Conservation (phyloP, 2,329 filamentous ascomycete species). For the Fusarium cyanostomum region DNA sequence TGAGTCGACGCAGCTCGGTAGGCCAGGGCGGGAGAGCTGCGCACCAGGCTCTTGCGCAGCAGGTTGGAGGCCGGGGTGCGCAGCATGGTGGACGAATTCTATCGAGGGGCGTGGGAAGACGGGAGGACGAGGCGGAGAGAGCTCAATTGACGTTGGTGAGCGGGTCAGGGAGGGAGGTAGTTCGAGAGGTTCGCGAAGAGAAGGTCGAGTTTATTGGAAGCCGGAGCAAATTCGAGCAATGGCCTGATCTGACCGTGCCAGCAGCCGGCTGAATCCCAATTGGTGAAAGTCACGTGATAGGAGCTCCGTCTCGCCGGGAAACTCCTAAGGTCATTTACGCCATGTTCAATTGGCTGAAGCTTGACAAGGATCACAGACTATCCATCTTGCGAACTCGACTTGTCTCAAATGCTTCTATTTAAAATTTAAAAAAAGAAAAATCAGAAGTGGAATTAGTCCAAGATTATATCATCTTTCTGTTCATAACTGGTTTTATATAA, state of each 20-base stretch:
- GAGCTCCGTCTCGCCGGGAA: too few species aligned
- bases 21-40: constrained; percentile 58
- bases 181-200: constrained; percentile 36
- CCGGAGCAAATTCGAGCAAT: constrained; percentile 44
- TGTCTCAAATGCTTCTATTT: too few species aligned
- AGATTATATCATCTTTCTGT: too few species aligned
- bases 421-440: too few species aligned
- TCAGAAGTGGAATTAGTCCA: too few species aligned
- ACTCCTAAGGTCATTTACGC: too few species aligned
- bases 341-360: too few species aligned
- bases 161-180: constrained; percentile 31
- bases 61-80: constrained; percentile 63
- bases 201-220: constrained; percentile 40
- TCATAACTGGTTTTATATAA: too few species aligned
- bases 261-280: constrained; percentile 35
- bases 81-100: constrained; percentile 57
- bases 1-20: constrained; percentile 74
- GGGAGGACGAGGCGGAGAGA: constrained; percentile 18
- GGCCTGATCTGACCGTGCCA: constrained; percentile 43
- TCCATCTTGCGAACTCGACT: too few species aligned
- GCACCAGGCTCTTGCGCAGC: constrained; percentile 60
- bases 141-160: constrained; percentile 51
- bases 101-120: constrained; percentile 29
- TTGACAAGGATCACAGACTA: too few species aligned
- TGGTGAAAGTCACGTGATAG: constrained; percentile 15